These are phyloP conservation scores for Schizopora paradoxa DNA, from an alignment of 1,284 basidiomycete genomes.

Conservation along the genomic window DNA sequence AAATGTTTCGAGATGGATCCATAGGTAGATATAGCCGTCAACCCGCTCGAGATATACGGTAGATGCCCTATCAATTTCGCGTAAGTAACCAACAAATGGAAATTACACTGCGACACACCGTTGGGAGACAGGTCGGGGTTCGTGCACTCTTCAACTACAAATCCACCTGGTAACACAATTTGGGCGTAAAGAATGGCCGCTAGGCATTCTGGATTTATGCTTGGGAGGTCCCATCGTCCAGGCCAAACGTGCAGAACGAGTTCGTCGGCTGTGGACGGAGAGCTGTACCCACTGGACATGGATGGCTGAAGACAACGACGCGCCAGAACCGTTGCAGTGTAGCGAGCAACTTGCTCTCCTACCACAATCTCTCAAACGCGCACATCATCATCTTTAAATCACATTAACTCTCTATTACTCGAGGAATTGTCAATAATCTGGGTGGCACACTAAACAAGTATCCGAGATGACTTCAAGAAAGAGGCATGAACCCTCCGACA, in stretches of 20 bases:
- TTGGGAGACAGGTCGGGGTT: slow-evolving; percentile 73
- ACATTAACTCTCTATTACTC: no score
- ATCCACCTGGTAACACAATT: slow-evolving; percentile 56
- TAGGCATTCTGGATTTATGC: slow-evolving; percentile 60
- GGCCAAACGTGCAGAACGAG: slow-evolving; percentile 63
- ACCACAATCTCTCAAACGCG: slow-evolving; percentile 14
- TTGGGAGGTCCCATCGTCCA: slow-evolving; percentile 53
- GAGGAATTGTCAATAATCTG: no score
- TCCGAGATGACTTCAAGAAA: no score
- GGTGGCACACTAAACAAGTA: no score
- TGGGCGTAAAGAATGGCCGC: slow-evolving; percentile 64
- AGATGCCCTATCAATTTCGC: slow-evolving; percentile 48
- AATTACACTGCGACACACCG: slow-evolving; percentile 43
- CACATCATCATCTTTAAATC: slow-evolving; percentile 12
- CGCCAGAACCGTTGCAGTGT: not conserved
- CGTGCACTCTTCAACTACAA: slow-evolving; percentile 52
- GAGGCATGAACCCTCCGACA: no score
- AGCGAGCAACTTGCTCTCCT: not conserved
- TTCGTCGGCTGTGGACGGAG: not conserved
- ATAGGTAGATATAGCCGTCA: slow-evolving; percentile 45
- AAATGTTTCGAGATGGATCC: slow-evolving; percentile 62
- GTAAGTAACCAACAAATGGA: not conserved
- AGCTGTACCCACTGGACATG: not conserved
- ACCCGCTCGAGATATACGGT: slow-evolving; percentile 60
- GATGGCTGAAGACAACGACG: no score